Percentiles rank a stretch among this genome's conserved stretches.
These are phyloP conservation scores for Triticum urartu DNA, from an alignment of 176 grass and related monocot species.

Conservation along the genomic window DNA sequence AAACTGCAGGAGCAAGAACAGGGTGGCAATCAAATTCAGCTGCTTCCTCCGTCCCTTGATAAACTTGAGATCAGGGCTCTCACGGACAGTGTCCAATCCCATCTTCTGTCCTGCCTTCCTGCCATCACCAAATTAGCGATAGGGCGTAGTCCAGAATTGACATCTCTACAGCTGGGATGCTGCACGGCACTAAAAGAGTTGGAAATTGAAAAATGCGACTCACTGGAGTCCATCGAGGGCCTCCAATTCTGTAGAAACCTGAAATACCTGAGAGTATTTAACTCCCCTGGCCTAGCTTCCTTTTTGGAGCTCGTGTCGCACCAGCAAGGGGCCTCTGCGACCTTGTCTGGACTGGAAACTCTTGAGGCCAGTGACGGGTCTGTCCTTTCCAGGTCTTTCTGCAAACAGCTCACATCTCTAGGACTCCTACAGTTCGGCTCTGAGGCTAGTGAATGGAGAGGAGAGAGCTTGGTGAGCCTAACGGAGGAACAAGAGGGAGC, in stretches of 20 bases:
- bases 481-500: constrained; percentile 19
- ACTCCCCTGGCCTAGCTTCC: not conserved
- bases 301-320: not conserved
- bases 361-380: not conserved
- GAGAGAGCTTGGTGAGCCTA: not conserved
- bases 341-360: not conserved
- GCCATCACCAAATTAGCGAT: not conserved
- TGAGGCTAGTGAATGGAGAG: accelerated
- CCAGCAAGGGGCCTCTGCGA: not conserved
- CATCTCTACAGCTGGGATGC: not conserved
- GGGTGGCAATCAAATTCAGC: not conserved
- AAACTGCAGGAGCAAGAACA: not conserved
- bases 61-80: not conserved
- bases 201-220: accelerated
- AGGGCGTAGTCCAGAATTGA: not conserved
- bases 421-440: accelerated
- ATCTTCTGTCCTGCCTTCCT: not conserved
- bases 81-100: not conserved
- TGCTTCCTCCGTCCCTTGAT: not conserved
- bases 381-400: not conserved
- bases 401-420: constrained; percentile 22
- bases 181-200: not conserved
- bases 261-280: not conserved
- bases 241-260: not conserved
- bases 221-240: not conserved